Conservation (phyloP, 768 basidiomycete genomes). For the Boletellus ananas region DNA sequence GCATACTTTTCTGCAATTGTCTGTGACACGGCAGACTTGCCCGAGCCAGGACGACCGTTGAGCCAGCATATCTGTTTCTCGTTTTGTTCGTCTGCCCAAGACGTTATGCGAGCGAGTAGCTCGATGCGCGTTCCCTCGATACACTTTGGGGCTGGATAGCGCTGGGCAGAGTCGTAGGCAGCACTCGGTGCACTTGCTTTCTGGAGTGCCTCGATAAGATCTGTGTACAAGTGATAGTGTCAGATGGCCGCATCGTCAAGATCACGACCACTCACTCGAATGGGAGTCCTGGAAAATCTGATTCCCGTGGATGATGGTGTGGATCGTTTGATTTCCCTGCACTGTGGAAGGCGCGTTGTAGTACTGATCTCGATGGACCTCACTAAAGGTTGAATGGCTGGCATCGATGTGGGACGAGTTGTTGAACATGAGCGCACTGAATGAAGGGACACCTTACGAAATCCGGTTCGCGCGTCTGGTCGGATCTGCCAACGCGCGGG, state of each 20-base stretch:
- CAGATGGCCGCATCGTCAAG: background rate
- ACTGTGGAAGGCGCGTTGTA: slow-evolving; percentile 7
- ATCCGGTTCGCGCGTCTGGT: too few species aligned
- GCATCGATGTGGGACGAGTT: slow-evolving; percentile 11
- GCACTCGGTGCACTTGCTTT: slow-evolving; percentile 19
- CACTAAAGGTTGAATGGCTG: slow-evolving; percentile 15
- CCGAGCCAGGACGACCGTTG: slow-evolving; percentile 25
- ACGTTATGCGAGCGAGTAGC: slow-evolving; percentile 12
- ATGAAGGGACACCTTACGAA: too few species aligned
- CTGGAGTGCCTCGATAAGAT: slow-evolving; percentile 10
- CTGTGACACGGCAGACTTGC: slow-evolving; percentile 29
- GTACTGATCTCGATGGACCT: slow-evolving; percentile 15
- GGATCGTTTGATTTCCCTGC: slow-evolving; percentile 16
- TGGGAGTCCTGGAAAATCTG: slow-evolving; percentile 14
- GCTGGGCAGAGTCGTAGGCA: slow-evolving; percentile 18
- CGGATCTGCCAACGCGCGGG: too few species aligned
- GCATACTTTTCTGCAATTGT: slow-evolving; percentile 28
- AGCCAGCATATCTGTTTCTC: slow-evolving; percentile 21
- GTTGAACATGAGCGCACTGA: slow-evolving; percentile 19
- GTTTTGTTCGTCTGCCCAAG: slow-evolving; percentile 12
- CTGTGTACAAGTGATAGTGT: background rate
- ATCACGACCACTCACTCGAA: background rate
- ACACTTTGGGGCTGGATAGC: slow-evolving; percentile 19
- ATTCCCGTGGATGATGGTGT: slow-evolving; percentile 18
- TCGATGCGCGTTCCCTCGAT: slow-evolving; percentile 22